Evolutionary conservation across 2,329 filamentous ascomycete species (phyloP).

Genomic region (Neoscytalidium dimidiatum): DNA sequence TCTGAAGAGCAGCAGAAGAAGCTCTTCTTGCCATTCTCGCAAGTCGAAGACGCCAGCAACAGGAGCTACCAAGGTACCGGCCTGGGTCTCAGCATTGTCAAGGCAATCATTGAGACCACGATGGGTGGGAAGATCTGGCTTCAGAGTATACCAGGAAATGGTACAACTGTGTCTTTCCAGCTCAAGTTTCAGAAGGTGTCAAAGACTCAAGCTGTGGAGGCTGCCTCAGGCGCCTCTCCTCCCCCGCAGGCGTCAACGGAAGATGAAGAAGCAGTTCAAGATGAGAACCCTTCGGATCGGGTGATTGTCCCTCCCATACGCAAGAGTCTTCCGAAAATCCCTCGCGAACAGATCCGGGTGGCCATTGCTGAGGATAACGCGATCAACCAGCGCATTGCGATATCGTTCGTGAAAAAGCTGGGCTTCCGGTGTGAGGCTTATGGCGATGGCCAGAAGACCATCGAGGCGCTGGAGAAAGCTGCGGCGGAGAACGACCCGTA

Average conservation of each 20-base stretch:
- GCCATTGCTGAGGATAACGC: slow-evolving; percentile 95
- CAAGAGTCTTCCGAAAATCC: slow-evolving; percentile 71
- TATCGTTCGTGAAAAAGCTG: slow-evolving; percentile 83
- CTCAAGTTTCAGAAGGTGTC: slow-evolving; percentile 83
- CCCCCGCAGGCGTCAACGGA: slow-evolving; percentile 51
- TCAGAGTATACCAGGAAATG: slow-evolving; percentile 71
- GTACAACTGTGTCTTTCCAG: slow-evolving; percentile 76
- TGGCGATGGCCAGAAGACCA: slow-evolving; percentile 84
- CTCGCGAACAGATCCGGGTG: slow-evolving; percentile 76
- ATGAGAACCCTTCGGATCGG: slow-evolving; percentile 39
- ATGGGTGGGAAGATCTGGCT: slow-evolving; percentile 85
- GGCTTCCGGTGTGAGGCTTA: slow-evolving; percentile 88
- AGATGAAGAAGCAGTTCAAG: slow-evolving; percentile 43
- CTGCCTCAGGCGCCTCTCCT: slow-evolving; percentile 26
- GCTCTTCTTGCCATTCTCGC: slow-evolving; percentile 88
- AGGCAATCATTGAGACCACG: slow-evolving; percentile 88
- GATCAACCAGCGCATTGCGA: slow-evolving; percentile 92
- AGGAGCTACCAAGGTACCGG: slow-evolving; percentile 91
- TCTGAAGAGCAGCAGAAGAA: slow-evolving; percentile 79
- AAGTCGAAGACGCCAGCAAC: slow-evolving; percentile 87
- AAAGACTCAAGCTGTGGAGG: slow-evolving; percentile 55
- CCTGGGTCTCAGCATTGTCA: slow-evolving; percentile 89
- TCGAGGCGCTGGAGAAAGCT: slow-evolving; percentile 77
- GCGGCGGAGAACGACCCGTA: slow-evolving; percentile 74
- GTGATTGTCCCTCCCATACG: slow-evolving; percentile 37